Evolutionary conservation across 2,329 filamentous ascomycete genomes (phyloP), one percentile per base, ranked within the genome.

Genomic region (Colletotrichum salicis): DNA sequence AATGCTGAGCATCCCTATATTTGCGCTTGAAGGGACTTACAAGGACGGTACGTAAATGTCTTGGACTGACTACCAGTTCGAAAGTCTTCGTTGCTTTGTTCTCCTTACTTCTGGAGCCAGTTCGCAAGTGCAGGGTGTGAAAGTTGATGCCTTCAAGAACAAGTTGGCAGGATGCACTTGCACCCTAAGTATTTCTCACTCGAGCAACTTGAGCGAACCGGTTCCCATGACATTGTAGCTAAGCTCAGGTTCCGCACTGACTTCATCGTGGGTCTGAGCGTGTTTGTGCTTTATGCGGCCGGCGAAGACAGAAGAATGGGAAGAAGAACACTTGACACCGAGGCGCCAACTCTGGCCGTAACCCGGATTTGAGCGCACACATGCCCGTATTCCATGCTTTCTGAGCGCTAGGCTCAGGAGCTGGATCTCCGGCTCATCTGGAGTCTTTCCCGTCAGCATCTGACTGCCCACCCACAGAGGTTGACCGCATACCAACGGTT

Each of bases 241-340:
- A 33, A n/a, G 24, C 33, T 31, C 12, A 31, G 19, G 19, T 61
- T 31, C 8, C 10, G 51, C 24, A 56, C 19, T 64, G 61, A 22
- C 61, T 64, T 56, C 51, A 19, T 64, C 33, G 33, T 31, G 15
- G 22, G 51, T 55, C 51, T 64, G 61, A 64, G 61, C 61, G 33
- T 12, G 48, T 22, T 55, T 29, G 29, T 22, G 51, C 10, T 64
- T 29, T 51, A 64, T 41, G 61, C 31, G 12, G 37, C 48, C 12
- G 22, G 48, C 33, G 48, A 33, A 37, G 22, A 12, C 33, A 15
- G 22, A 54, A 15, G 41, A 22, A 48, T 11, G 41, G 41, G 7
- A 27, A 12, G 8, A 55, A 41, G 3, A 55, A n/a, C 22, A 29
- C 15, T 62, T 37, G 45, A 55, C 48, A 64, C 7, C 31, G 15